phyloP scores from a whole-genome alignment of 257 asterid species.

The Datura wrightii region DNA sequence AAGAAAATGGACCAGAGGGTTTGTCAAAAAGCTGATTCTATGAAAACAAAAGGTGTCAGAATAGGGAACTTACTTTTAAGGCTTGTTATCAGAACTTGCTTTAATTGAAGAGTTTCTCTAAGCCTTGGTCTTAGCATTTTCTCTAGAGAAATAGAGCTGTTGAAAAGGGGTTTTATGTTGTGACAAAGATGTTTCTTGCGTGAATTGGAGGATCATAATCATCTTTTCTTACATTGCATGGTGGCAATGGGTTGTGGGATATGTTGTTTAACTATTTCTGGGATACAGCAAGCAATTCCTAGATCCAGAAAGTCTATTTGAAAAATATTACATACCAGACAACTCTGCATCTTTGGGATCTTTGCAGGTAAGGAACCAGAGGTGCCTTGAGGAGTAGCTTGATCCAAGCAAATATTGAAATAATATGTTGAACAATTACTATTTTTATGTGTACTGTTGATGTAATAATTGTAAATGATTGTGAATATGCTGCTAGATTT shows the following conservation, averaged over 20 bases:
- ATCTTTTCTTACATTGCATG: background rate
- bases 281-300: background rate
- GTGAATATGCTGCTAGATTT: slow-evolving; percentile 16
- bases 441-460: background rate
- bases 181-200: background rate
- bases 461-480: background rate
- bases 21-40: background rate
- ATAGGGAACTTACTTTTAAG: background rate
- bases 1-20: background rate
- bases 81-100: background rate
- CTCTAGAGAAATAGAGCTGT: background rate
- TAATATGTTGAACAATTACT: background rate
- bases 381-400: background rate
- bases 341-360: background rate
- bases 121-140: background rate
- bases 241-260: background rate
- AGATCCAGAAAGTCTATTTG: background rate
- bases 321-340: background rate
- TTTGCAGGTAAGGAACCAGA: background rate
- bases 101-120: background rate
- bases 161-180: background rate
- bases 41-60: background rate
- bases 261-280: background rate
- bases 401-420: background rate
- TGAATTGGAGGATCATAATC: background rate